phyloP scores from a whole-genome alignment of 2,329 filamentous ascomycete genomes.

The Colletotrichum viniferum region DNA sequence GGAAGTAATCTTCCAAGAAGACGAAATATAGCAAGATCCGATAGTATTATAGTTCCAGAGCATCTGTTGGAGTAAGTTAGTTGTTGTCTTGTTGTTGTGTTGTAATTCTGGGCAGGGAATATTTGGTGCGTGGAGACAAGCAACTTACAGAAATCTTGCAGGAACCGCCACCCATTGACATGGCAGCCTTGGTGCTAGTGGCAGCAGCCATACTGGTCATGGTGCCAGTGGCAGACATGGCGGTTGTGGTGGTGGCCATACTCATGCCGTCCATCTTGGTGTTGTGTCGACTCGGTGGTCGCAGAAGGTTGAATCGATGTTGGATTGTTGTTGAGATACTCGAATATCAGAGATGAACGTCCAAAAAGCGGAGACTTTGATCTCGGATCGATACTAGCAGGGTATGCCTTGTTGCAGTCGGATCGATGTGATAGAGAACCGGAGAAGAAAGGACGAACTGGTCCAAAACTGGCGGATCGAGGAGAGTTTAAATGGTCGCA shows the following conservation, averaged over 20 bases:
- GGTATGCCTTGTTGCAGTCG: not conserved
- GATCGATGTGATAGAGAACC: not conserved
- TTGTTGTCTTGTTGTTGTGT: no score
- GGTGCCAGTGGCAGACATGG: slow-evolving; percentile 13
- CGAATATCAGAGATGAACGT: not conserved
- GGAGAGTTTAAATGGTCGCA: not conserved
- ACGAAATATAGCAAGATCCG: no score
- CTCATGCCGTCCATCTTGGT: slow-evolving; percentile 9
- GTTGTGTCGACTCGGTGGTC: not conserved
- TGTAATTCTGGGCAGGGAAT: no score
- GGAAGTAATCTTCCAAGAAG: no score
- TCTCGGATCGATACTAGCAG: not conserved
- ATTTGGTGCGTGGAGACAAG: slow-evolving; percentile 28
- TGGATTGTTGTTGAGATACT: not conserved
- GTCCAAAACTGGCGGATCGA: not conserved
- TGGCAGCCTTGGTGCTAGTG: slow-evolving; percentile 9
- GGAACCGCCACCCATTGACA: not conserved
- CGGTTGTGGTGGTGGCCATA: not conserved
- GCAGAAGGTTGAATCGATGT: not conserved
- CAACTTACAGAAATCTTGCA: slow-evolving; percentile 46
- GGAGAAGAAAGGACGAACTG: not conserved
- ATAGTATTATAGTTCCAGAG: no score
- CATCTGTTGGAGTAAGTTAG: slow-evolving; percentile 57
- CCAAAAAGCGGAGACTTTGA: not conserved
- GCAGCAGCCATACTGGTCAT: slow-evolving; percentile 12